Evolutionary conservation across 345 rosid genomes (phyloP).

Genomic region (Acer saccharum): DNA sequence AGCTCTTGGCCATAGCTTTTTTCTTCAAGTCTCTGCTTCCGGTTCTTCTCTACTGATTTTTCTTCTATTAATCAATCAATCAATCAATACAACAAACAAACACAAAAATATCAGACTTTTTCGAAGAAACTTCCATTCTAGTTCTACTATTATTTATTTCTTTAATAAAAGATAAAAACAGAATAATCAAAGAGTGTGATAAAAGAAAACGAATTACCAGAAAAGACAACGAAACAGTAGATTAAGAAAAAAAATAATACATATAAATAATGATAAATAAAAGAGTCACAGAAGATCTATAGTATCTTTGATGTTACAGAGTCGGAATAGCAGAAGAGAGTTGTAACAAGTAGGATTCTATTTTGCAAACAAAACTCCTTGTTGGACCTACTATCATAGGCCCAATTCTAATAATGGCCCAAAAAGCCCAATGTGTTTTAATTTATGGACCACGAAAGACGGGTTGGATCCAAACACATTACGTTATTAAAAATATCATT

Average conservation of each 20-base stretch:
- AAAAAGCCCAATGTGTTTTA: not conserved
- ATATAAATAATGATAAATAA: no score
- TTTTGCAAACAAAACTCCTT: not conserved
- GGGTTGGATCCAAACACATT: no score
- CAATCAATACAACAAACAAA: not conserved
- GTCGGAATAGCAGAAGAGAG: not conserved
- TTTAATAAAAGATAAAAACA: not conserved
- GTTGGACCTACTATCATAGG: not conserved
- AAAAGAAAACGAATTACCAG: slow-evolving; percentile 1
- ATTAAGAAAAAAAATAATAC: not conserved
- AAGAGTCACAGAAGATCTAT: not conserved
- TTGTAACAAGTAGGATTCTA: not conserved
- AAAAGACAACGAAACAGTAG: not conserved
- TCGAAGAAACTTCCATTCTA: slow-evolving; percentile 2
- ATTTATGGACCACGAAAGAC: not conserved
- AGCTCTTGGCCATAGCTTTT: slow-evolving; percentile 64
- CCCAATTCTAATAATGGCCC: not conserved
- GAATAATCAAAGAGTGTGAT: not conserved
- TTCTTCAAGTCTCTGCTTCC: not conserved
- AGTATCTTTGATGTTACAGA: not conserved
- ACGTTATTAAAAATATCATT: no score
- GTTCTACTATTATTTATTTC: no score
- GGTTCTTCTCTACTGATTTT: not conserved
- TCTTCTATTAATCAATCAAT: not conserved
- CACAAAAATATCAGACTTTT: not conserved